Conservation (phyloP, 202 grass and related monocot species). For the Alloteropsis angusta region DNA sequence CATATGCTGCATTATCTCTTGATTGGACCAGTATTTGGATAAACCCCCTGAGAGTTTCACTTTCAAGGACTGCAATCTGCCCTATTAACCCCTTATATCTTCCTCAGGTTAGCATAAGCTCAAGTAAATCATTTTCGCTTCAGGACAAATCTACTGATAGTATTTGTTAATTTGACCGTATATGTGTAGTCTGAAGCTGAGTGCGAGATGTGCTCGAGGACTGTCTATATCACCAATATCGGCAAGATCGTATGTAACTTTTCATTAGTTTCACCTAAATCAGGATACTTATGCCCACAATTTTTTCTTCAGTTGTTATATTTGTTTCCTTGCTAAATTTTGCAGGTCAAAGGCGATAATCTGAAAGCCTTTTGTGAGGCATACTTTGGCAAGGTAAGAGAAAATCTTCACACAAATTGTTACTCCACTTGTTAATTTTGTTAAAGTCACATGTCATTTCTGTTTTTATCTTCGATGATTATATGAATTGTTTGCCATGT, state of each 20-base stretch:
- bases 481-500: not conserved
- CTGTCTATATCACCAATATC: conserved; percentile 51
- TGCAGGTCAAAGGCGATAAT: conserved; percentile 1
- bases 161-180: not conserved
- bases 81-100: conserved; percentile 49
- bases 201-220: conserved; percentile 31
- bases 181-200: conserved; percentile 40
- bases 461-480: not conserved
- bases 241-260: conserved; percentile 11
- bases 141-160: too few relatives aligned
- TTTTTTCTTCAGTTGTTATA: not conserved
- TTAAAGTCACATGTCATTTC: not conserved
- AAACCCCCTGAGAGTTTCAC: conserved; percentile 27
- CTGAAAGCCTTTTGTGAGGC: conserved; percentile 35
- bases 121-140: too few relatives aligned
- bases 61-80: conserved; percentile 43
- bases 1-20: conserved; percentile 28
- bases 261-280: not conserved
- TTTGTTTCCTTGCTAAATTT: not conserved
- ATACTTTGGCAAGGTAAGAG: conserved; percentile 32
- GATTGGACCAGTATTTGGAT: conserved; percentile 32
- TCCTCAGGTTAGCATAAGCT: conserved; percentile 30
- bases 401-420: not conserved
- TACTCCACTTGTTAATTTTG: not conserved
- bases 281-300: not conserved